These are phyloP conservation scores for Nectriaceae sp. DNA, from an alignment of 2,329 filamentous ascomycete species.

Conservation along the genomic window DNA sequence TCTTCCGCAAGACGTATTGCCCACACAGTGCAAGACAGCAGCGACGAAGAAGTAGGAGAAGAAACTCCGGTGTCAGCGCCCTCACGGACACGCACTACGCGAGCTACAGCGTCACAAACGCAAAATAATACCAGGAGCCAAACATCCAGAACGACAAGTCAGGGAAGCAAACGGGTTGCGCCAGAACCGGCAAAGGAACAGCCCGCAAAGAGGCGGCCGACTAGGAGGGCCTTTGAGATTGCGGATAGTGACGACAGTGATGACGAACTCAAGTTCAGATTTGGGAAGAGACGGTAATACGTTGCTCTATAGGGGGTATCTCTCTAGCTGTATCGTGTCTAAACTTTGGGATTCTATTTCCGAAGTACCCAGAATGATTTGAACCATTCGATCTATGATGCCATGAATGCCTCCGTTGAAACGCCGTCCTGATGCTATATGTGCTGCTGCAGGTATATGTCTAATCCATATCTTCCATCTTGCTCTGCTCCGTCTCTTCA, in stretches of 20 bases:
- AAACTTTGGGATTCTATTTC: too few relatives aligned
- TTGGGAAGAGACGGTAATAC: constrained; percentile 49
- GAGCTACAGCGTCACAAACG: constrained; percentile 28
- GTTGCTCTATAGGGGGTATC: constrained; percentile 31
- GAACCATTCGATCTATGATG: too few relatives aligned
- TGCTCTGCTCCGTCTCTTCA: constrained; percentile 50
- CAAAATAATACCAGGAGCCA: constrained; percentile 33
- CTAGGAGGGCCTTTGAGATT: constrained; percentile 36
- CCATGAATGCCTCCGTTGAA: not conserved
- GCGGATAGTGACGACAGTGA: constrained; percentile 52
- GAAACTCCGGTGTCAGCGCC: constrained; percentile 7
- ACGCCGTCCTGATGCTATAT: constrained; percentile 6
- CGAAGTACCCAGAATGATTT: too few relatives aligned
- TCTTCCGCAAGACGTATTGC: constrained; percentile 8
- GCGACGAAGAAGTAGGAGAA: constrained; percentile 33
- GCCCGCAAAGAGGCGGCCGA: constrained; percentile 35
- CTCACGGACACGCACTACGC: constrained; percentile 26
- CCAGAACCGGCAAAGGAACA: constrained; percentile 30
- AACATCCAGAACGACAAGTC: constrained; percentile 26
- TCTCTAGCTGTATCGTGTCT: constrained; percentile 31
- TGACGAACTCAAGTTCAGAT: constrained; percentile 58
- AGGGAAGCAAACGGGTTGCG: constrained; percentile 37
- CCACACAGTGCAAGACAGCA: constrained; percentile 31
- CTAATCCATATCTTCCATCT: constrained; percentile 65
- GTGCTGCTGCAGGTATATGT: constrained; percentile 2